Percentiles rank a stretch among this genome's conserved stretches.
Conservation (phyloP, 306 rosid genomes). For the Abrus precatorius region DNA sequence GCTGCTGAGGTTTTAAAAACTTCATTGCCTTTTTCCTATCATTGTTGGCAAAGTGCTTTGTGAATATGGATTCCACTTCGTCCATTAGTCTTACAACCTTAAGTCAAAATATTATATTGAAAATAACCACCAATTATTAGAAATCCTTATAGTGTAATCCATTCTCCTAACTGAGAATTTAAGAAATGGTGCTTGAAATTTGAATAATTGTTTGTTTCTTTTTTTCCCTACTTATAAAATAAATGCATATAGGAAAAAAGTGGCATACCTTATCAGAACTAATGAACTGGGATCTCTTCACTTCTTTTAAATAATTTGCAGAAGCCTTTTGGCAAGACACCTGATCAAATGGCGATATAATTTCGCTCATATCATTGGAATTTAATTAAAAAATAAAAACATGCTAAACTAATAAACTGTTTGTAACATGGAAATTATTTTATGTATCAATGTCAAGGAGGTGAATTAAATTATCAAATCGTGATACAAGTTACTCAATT, state of each 20-base stretch:
- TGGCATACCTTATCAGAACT: constrained; percentile 82
- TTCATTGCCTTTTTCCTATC: constrained; percentile 97
- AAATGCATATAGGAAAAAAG: not conserved
- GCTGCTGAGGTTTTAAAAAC: constrained; percentile 81
- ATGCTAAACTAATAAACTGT: not conserved
- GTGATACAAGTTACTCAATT: too few species aligned
- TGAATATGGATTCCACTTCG: constrained; percentile 95
- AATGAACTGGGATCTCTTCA: constrained; percentile 80
- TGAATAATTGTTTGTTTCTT: constrained; percentile 16
- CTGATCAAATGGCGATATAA: constrained; percentile 49
- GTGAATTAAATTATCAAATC: too few species aligned
- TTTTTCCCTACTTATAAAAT: not conserved
- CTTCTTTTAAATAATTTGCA: constrained; percentile 69
- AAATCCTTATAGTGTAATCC: constrained; percentile 21
- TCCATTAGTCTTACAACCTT: constrained; percentile 91
- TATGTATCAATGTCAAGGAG: not conserved
- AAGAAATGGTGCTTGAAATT: constrained; percentile 7
- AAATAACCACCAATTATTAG: constrained; percentile 40
- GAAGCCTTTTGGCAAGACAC: constrained; percentile 85
- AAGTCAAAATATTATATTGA: constrained; percentile 36
- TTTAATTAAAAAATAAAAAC: not conserved
- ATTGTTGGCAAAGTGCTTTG: constrained; percentile 84
- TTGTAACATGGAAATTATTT: not conserved
- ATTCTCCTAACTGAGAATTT: constrained; percentile 29
- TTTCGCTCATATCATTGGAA: not conserved